These are phyloP conservation scores for Populus tremula DNA, from an alignment of 345 rosid species.

Conservation along the genomic window DNA sequence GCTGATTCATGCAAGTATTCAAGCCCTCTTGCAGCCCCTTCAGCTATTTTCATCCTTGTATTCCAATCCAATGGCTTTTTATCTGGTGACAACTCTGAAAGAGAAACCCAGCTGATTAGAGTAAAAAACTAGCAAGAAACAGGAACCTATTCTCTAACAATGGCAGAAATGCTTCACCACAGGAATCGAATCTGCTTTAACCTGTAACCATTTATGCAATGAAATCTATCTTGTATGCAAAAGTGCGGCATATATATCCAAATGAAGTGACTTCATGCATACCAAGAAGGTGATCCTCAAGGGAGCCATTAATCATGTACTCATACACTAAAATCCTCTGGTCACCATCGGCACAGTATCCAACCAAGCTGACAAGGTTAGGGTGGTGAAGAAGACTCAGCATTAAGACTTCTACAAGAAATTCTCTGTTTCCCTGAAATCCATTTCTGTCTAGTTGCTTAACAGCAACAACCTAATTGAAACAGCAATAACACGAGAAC, in stretches of 20 bases:
- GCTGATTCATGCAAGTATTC: slow-evolving; percentile 78
- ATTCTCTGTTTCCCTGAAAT: slow-evolving; percentile 78
- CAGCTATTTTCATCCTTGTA: slow-evolving; percentile 65
- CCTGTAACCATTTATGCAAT: neutral
- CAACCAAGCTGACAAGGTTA: slow-evolving; percentile 68
- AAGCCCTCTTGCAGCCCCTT: slow-evolving; percentile 78
- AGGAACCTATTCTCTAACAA: neutral
- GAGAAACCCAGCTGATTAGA: neutral
- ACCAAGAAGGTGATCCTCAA: slow-evolving; percentile 83
- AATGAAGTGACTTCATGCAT: slow-evolving; percentile 10
- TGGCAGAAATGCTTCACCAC: neutral
- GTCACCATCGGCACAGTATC: slow-evolving; percentile 75
- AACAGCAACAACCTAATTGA: slow-evolving; percentile 55
- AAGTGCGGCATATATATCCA: neutral
- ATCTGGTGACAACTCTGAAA: slow-evolving; percentile 39
- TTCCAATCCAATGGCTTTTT: slow-evolving; percentile 63
- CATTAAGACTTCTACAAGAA: slow-evolving; percentile 73
- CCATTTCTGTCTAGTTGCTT: slow-evolving; percentile 86
- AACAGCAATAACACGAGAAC: neutral
- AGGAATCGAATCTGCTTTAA: neutral
- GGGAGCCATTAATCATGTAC: slow-evolving; percentile 63
- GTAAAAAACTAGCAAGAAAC: neutral
- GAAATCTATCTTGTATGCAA: neutral
- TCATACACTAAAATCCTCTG: slow-evolving; percentile 73
- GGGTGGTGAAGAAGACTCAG: slow-evolving; percentile 64